Base-by-base conservation (phyloP, 2,329 filamentous ascomycete species). In the Penicillium sp. region DNA sequence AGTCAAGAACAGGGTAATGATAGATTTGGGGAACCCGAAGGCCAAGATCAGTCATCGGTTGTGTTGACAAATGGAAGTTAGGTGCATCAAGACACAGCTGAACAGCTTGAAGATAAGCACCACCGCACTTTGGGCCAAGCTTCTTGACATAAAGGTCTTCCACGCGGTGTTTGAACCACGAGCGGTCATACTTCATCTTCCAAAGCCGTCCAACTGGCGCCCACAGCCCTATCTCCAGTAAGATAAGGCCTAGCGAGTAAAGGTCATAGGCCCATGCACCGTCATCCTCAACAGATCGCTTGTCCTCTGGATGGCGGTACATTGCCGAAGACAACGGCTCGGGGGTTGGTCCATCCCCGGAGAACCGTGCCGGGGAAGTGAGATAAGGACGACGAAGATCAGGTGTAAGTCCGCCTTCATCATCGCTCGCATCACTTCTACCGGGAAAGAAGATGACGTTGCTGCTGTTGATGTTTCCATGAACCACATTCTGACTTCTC, bases 151-250 rank as follows among this genome's bases (percentile, higher is more conserved):
- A 87, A 1, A 85, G 78, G 60, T 81, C 82, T 66, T 86, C 82
- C n/a, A 87, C 76, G 35, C 84, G 76, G 46, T 82, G 76, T 66
- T 85, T 85, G 74, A 87, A 87, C 70, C 84, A 83, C 16, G 76
- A 72, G 18, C 83, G 77, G 23, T 79, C 80, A 66, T 87, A 87
- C 65, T 86, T 86, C 57, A 80, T 74, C 64, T 87, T 87, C 81
- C 83, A 87, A 18, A 87, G 67, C 53, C 82, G 81, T 51, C 79
- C 80, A 26, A 87, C 74, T 0, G 84, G 84, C 29, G 80, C 78
- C 84, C 84, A 87, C 3, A 87, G 69, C 4, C 84, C 84, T 56
- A 87, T 81, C 61, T 87, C 84, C 29, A 87, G 73, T 29, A 87
- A 70, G 4, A 86, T 76, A 26, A 87, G 68, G 2, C 83, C 84